Conservation (phyloP, 75 land plant genomes). For the Cunninghamia lanceolata region DNA sequence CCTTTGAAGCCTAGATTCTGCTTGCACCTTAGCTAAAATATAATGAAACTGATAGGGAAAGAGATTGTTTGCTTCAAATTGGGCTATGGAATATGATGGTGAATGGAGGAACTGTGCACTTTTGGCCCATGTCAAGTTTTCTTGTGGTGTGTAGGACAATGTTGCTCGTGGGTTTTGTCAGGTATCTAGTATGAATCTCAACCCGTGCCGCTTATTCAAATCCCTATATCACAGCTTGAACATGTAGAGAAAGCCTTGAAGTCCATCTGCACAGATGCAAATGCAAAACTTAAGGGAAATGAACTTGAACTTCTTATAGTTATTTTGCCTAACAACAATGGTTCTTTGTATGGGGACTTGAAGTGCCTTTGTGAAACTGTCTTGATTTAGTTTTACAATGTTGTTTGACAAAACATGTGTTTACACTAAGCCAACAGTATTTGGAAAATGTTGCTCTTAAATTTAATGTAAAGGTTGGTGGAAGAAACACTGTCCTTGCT, state of each 20-base stretch:
- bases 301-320: conserved; percentile 79
- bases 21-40: conserved; percentile 97
- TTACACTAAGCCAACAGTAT: conserved; percentile 79
- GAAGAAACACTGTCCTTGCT: conserved; percentile 85
- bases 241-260: conserved; percentile 76
- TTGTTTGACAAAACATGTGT: conserved; percentile 89
- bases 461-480: conserved; percentile 96
- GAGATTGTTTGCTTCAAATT: conserved; percentile 79
- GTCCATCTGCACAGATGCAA: conserved; percentile 40
- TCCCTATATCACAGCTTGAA: conserved; percentile 48
- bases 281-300: conserved; percentile 50
- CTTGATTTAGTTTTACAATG: conserved; percentile 88
- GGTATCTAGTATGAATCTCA: conserved; percentile 50
- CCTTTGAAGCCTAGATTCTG: too few species aligned
- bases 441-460: conserved; percentile 85
- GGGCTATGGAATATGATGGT: conserved; percentile 98
- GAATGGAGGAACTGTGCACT: conserved; percentile 47
- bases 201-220: conserved; percentile 44
- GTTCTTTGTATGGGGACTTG: conserved; percentile 89
- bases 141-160: conserved; percentile 39
- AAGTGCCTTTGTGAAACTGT: conserved; percentile 90
- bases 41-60: conserved; percentile 86
- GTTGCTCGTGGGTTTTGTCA: conserved; percentile 38
- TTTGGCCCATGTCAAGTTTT: conserved; percentile 55
- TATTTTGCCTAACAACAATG: conserved; percentile 94